phyloP scores from a whole-genome alignment of 192 early-diverging fungal species.

The Coemansia sp. region DNA sequence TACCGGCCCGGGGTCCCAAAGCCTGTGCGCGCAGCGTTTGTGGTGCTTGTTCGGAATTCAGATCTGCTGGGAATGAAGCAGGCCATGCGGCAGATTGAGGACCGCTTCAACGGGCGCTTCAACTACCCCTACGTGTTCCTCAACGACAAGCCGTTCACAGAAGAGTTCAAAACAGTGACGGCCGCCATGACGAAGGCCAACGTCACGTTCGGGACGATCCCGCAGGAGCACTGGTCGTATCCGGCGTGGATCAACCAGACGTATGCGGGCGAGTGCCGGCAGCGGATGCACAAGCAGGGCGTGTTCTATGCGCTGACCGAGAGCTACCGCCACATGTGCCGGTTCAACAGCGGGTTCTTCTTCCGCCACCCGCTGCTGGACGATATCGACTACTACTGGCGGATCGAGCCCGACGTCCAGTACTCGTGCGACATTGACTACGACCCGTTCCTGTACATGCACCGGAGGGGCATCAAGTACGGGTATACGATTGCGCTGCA shows the following conservation, averaged over 20 bases:
- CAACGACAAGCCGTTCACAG: constrained; percentile 69
- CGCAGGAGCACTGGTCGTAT: constrained; percentile 72
- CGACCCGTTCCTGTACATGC: constrained; percentile 80
- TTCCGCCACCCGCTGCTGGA: constrained; percentile 63
- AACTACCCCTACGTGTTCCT: constrained; percentile 85
- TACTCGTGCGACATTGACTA: constrained; percentile 76
- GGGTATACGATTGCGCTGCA: constrained; percentile 69
- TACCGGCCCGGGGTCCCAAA: constrained; percentile 15
- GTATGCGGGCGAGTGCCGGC: constrained; percentile 45
- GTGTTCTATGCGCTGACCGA: constrained; percentile 63
- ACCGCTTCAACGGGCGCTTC: constrained; percentile 71
- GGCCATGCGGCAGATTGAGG: constrained; percentile 69
- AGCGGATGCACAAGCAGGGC: constrained; percentile 49
- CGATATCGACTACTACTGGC: constrained; percentile 82
- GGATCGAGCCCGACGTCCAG: constrained; percentile 77
- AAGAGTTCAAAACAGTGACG: constrained; percentile 59
- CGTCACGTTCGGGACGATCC: constrained; percentile 60
- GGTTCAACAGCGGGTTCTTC: constrained; percentile 74
- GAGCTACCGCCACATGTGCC: constrained; percentile 75
- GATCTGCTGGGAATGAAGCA: constrained; percentile 58
- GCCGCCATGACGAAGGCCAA: constrained; percentile 53
- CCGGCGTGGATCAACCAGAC: constrained; percentile 72
- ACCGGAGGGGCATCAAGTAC: constrained; percentile 71
- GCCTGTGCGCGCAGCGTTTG: constrained; percentile 59
- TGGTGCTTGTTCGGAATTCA: constrained; percentile 69